Evolutionary conservation across 495 filamentous ascomycete species (phyloP).

Genomic region (Hyphodiscus hymeniophilus): DNA sequence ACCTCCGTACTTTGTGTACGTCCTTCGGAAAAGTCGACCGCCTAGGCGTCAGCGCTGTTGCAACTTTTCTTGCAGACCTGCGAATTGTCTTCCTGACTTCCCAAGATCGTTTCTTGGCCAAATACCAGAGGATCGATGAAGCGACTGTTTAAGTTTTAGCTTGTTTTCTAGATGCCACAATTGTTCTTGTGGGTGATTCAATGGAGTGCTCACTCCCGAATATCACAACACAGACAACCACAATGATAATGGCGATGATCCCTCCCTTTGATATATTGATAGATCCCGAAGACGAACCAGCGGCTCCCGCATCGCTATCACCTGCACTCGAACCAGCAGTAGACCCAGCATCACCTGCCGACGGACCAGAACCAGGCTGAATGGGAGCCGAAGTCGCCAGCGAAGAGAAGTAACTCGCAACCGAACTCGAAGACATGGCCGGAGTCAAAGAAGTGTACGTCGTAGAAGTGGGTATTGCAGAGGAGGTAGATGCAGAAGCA

Average conservation of each 20-base stretch:
- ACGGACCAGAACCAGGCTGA: slow-evolving; percentile 19
- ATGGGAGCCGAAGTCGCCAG: slow-evolving; percentile 18
- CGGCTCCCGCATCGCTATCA: slow-evolving; percentile 44
- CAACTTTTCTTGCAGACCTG: slow-evolving; percentile 43
- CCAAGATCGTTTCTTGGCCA: slow-evolving; percentile 52
- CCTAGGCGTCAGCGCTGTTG: slow-evolving; percentile 43
- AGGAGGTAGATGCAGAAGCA: slow-evolving; percentile 1
- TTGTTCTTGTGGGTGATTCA: neutral
- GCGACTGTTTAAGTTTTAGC: slow-evolving; percentile 30
- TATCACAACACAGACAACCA: slow-evolving; percentile 47
- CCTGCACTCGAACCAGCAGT: slow-evolving; percentile 17
- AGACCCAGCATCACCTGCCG: slow-evolving; percentile 20
- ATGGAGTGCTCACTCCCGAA: slow-evolving; percentile 51
- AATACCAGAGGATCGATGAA: slow-evolving; percentile 40
- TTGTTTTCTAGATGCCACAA: neutral
- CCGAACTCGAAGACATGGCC: slow-evolving; percentile 21
- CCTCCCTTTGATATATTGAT: slow-evolving; percentile 48
- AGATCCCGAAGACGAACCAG: slow-evolving; percentile 39
- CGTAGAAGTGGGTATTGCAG: slow-evolving; percentile 3
- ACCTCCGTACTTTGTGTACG: slow-evolving; percentile 28
- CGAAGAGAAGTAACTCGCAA: slow-evolving; percentile 16
- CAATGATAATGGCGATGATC: slow-evolving; percentile 53
- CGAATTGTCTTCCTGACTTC: slow-evolving; percentile 43
- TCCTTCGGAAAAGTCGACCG: slow-evolving; percentile 46
- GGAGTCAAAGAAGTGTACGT: slow-evolving; percentile 17